Evolutionary conservation across 352 stramenopile genomes (phyloP), one percentile per base, ranked within the genome.

Genomic region (Globisporangium abappressorium): DNA sequence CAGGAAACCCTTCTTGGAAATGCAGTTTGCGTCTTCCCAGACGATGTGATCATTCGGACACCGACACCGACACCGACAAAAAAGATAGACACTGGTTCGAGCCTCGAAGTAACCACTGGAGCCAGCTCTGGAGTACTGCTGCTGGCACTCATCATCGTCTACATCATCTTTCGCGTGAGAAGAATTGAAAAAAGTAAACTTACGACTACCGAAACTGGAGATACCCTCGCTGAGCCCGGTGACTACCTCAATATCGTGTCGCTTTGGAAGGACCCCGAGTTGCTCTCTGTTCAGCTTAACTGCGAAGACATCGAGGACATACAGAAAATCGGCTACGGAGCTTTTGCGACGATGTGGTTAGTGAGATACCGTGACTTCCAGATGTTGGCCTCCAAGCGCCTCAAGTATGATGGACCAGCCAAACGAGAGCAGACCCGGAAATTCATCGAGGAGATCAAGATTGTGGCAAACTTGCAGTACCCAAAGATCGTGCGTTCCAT

Each of bases 361-460:
- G 55, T 69, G 12, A 14, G 14, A 3, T 64, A 59, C 34, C 55
- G 63, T 7, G 9, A 6, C 26, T 41, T 43, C 7, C 43, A 49
- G 41, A 6, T 69, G 12, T 7, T 69, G n/a, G 55, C 41, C 7
- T 69, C 55, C 4, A 89, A 89, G 49, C 77, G 79, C 0, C 60
- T 89, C 2, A 76, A 77, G 41, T 65, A 66, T 20, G 77, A 75
- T 22, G 65, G 85, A n/a, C 49, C 71, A 11, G 76, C 28, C 1
- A 59, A 67, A 2, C 72, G 66, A 0, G 62, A 80, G 49, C 80
- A 76, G 41, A 82, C 75, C 0, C 71, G 79, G 34, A 68, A 57
- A 5, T 85, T 91, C 22, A 71, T 91, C 49, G 55, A 70, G 2
- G 83, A 91, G 68, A 86, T 91, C 61, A 86, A 89, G 56, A 55